Percentiles rank a stretch among this genome's conserved stretches.
Evolutionary conservation across 148 eudicot genomes (phyloP).

Genomic region (Diospyros kaki): DNA sequence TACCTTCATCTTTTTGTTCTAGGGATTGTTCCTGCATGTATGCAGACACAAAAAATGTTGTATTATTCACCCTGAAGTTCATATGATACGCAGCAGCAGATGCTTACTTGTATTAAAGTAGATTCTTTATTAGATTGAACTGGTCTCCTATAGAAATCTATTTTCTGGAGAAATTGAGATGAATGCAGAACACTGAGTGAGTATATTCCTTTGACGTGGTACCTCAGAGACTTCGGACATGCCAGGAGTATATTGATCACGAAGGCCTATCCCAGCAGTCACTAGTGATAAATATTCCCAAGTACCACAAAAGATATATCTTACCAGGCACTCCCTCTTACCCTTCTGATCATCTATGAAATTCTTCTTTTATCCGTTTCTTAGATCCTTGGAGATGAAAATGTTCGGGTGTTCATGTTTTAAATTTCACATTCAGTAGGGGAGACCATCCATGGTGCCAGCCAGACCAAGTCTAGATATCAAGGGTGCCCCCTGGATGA

Average conservation of each 20-base stretch:
- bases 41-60: not conserved
- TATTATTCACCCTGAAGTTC: not conserved
- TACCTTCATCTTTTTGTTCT: not conserved
- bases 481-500: slow-evolving; percentile 52
- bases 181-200: not conserved
- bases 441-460: slow-evolving; percentile 49
- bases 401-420: not conserved
- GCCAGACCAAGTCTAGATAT: slow-evolving; percentile 39
- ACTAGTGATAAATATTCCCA: slow-evolving; percentile 64
- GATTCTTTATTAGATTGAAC: too few species aligned
- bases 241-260: slow-evolving; percentile 68
- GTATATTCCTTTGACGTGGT: slow-evolving; percentile 13
- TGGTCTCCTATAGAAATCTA: not conserved
- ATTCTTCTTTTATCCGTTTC: too few species aligned
- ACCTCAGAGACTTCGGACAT: slow-evolving; percentile 65
- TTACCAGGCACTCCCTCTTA: slow-evolving; percentile 63
- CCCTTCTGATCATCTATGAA: slow-evolving; percentile 7
- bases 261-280: slow-evolving; percentile 86
- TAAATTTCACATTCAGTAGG: slow-evolving; percentile 45
- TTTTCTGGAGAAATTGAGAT: not conserved
- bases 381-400: not conserved
- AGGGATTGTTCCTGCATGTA: not conserved
- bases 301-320: slow-evolving; percentile 77
- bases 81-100: not conserved
- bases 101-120: too few species aligned